Base-by-base conservation (phyloP, 768 basidiomycete species). In the Mycena leptocephala region DNA sequence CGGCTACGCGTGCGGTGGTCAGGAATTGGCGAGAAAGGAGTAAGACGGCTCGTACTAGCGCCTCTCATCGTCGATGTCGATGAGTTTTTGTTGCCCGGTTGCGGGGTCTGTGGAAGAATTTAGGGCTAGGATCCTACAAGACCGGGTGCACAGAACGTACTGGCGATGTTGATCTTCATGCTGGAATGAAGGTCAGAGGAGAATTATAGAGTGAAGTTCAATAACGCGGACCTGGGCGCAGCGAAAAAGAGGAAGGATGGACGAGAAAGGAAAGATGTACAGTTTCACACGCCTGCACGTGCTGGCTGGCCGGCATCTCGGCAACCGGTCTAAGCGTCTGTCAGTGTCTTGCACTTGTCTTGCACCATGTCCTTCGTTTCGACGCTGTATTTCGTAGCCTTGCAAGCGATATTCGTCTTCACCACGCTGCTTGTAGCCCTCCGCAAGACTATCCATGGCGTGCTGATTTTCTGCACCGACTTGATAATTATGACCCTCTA, bases 111-210 rank as follows among this genome's bases (percentile, higher is more conserved):
- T 33, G 72, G 71, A 32, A 82, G 77, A 30, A 46, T 28, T 74
- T 55, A 62, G 76, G 71, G 74, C 24, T 56, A 46, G 61, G 66
- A 73, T 66, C 74, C 82, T 59, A 35, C 53, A 53, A 56, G 68
- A 72, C 35, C 65, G 35, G 24, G 76, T 11, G 53, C 39, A 77
- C 77, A 88, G 46, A 37, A 72, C 95, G 88, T 85, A 96, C 95
- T 97, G 87, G 97, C 96, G 85, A 99, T 95, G 91, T 98, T 98
- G 89, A 98, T 89, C 93, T 98, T 98, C 97, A 98, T 98, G 84
- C 90, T 95, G 77, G 16, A 48, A 48, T 9, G n/a, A 30, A 33
- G 41, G 69, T 55, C 28, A 69, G 65, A 62, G 26, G 26, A 35
- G 14, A 51, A 59, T 59, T 51, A 35, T 7, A 28, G 24, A 43